phyloP scores from a whole-genome alignment of 2,329 filamentous ascomycete species.

The Pseudogymnoascus sp. region DNA sequence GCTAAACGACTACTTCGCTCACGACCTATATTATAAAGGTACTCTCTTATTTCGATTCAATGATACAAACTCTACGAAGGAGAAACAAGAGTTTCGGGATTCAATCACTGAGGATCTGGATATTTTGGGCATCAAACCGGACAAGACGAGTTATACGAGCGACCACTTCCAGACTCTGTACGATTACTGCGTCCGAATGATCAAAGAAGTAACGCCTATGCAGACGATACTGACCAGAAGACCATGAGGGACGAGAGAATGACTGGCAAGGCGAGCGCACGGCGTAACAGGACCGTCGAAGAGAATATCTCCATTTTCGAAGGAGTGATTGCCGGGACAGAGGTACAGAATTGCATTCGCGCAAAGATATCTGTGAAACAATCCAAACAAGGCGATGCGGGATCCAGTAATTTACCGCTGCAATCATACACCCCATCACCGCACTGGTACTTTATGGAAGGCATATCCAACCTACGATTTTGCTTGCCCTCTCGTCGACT shows the following conservation, averaged over 20 bases:
- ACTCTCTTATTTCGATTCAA: slow-evolving; percentile 89
- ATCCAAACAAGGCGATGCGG: slow-evolving; percentile 90
- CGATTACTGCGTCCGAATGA: slow-evolving; percentile 74
- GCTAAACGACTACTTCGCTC: slow-evolving; percentile 93
- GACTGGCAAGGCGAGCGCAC: slow-evolving; percentile 72
- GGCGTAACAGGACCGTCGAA: slow-evolving; percentile 69
- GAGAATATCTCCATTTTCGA: slow-evolving; percentile 81
- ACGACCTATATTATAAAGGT: slow-evolving; percentile 85
- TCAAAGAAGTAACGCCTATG: slow-evolving; percentile 81
- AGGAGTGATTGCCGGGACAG: slow-evolving; percentile 82
- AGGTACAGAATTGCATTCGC: slow-evolving; percentile 82
- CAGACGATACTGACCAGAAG: slow-evolving; percentile 87
- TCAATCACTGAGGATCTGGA: slow-evolving; percentile 85
- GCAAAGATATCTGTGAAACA: slow-evolving; percentile 87
- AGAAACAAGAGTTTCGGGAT: slow-evolving; percentile 94
- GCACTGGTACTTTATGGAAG: slow-evolving; percentile 72
- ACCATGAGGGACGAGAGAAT: slow-evolving; percentile 79
- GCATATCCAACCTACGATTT: slow-evolving; percentile 86
- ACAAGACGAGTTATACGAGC: slow-evolving; percentile 79
- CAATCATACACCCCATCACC: slow-evolving; percentile 66
- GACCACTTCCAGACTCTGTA: slow-evolving; percentile 94
- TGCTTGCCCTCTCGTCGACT: slow-evolving; percentile 73
- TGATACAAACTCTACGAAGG: slow-evolving; percentile 94
- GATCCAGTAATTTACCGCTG: slow-evolving; percentile 97
- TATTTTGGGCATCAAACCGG: slow-evolving; percentile 85